These are phyloP conservation scores for Craspedostauros australis DNA, from an alignment of 108 stramenopile species.

Conservation along the genomic window DNA sequence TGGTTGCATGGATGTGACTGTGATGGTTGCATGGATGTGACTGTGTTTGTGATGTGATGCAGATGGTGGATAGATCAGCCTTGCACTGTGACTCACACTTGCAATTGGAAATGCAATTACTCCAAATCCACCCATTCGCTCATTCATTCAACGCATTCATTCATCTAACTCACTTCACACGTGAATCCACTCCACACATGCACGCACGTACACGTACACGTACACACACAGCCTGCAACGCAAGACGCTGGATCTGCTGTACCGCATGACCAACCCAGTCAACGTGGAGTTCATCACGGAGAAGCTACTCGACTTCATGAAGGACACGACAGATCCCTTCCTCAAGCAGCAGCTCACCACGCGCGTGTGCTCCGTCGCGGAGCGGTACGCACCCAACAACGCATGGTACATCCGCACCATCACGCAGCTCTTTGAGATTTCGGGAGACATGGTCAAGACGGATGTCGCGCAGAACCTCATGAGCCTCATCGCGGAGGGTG, in stretches of 20 bases:
- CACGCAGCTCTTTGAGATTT: conserved; percentile 85
- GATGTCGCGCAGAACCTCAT: conserved; percentile 93
- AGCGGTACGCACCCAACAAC: conserved; percentile 96
- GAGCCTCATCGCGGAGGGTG: conserved; percentile 94
- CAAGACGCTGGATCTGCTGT: conserved; percentile 95
- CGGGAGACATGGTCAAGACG: conserved; percentile 89
- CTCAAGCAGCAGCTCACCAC: conserved; percentile 84
- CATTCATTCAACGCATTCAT: too few relatives aligned
- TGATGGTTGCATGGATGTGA: too few relatives aligned
- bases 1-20: too few relatives aligned
- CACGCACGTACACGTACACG: too few relatives aligned
- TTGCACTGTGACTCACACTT: too few relatives aligned
- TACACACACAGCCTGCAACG: too few relatives aligned
- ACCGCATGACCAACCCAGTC: conserved; percentile 97
- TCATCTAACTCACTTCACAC: too few relatives aligned
- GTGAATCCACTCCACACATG: too few relatives aligned
- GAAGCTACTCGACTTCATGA: conserved; percentile 84
- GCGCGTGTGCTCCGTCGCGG: conserved; percentile 90
- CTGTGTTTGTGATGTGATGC: too few relatives aligned
- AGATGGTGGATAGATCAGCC: too few relatives aligned
- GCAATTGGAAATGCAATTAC: too few relatives aligned
- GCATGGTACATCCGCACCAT: conserved; percentile 85
- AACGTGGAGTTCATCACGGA: conserved; percentile 97
- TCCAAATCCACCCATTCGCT: too few relatives aligned
- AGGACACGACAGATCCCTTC: conserved; percentile 84